Evolutionary conservation across 2,329 filamentous ascomycete species (phyloP).

Genomic region (Penicillium sp.): DNA sequence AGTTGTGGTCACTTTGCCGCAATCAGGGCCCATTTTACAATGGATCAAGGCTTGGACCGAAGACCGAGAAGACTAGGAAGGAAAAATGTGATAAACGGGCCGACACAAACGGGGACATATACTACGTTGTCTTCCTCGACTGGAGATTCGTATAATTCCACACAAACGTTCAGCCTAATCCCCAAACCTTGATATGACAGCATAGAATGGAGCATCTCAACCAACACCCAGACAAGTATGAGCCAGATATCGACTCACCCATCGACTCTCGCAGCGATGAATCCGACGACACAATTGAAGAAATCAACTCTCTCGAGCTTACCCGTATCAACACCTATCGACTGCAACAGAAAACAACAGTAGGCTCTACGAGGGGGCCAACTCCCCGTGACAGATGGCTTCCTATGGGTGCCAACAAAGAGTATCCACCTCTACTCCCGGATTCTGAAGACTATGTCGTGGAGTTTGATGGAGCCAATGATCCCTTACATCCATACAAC

Average conservation of each 20-base stretch:
- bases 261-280: slow-evolving; percentile 7
- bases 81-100: slow-evolving; percentile 2
- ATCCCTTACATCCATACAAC: slow-evolving; percentile 54
- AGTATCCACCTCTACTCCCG: slow-evolving; percentile 51
- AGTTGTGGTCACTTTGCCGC: neutral
- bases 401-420: slow-evolving; percentile 42
- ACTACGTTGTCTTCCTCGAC: neutral
- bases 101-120: slow-evolving; percentile 1
- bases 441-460: slow-evolving; percentile 55
- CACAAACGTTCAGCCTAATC: neutral
- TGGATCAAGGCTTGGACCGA: slow-evolving; percentile 1
- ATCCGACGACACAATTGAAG: slow-evolving; percentile 11
- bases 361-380: slow-evolving; percentile 8
- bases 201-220: neutral
- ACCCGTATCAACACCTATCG: slow-evolving; percentile 11
- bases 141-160: neutral
- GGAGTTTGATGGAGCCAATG: slow-evolving; percentile 54
- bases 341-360: slow-evolving; percentile 10
- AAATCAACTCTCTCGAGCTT: slow-evolving; percentile 7
- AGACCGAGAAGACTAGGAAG: neutral
- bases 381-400: slow-evolving; percentile 20
- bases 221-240: slow-evolving; percentile 2
- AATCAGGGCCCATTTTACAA: slow-evolving; percentile 6
- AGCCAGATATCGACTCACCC: neutral
- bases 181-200: neutral